Evolutionary conservation across 495 filamentous ascomycete species (phyloP), one percentile per base, ranked within the genome.

Genomic region (Astrothelium macrocarpum): DNA sequence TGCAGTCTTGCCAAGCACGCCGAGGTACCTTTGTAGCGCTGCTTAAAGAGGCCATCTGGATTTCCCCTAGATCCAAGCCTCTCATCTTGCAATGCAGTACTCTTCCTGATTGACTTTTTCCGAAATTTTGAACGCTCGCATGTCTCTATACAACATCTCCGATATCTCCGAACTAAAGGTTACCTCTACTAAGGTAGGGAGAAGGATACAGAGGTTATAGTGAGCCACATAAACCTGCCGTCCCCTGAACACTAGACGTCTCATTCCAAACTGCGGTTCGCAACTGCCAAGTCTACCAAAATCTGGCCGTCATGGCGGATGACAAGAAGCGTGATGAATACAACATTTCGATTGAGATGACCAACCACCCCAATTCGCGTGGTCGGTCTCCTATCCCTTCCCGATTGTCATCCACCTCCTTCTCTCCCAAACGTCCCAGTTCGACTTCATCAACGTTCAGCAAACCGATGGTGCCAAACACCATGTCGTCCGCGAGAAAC

Each of bases 261-360:
- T 56, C 25, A 25, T 20, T 5, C 29, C 49, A 56, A 29, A 56
- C 7, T 12, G 12, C 16, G 12, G 29, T 2, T 26, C 49, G 7
- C 49, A 28, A 28, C 49, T 56, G 9, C 20, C 49, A 29, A 28
- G 23, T 25, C 7, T 25, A 29, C 49, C 25, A 9, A 39, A 9
- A 20, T 12, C 25, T 29, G 49, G 5, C 49, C 66, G 61, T 61
- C 62, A 89, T 89, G 87, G 78, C 80, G 62, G 87, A 89, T 74
- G 89, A 89, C 74, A 95, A 95, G 82, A 94, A 90, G 77, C 85
- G 87, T 68, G 90, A 95, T 70, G 88, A 90, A 20, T 56, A 56
- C 25, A 56, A 65, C 69, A 87, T 86, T 70, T 76, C 82, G 53
- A 81, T 91, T 72, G 83, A 91, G 73, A 87, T 90, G 81, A 79